A percentile compares a stretch with the other conserved stretches of the same genome.
These are phyloP conservation scores for Globisporangium spinosum DNA, from an alignment of 352 stramenopile species.

Conservation along the genomic window DNA sequence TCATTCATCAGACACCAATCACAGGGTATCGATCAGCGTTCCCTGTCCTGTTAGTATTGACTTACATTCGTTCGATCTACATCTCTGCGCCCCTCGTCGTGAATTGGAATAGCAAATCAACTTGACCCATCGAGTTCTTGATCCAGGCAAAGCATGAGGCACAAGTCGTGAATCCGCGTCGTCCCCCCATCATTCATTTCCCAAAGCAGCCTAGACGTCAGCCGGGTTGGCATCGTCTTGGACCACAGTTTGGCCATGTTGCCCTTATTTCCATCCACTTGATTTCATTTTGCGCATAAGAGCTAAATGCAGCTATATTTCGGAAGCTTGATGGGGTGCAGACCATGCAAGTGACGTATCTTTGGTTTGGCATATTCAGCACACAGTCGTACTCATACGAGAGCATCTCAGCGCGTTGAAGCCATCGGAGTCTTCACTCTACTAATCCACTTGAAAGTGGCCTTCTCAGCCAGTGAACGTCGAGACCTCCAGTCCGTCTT, in stretches of 20 bases:
- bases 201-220: background rate
- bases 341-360: background rate
- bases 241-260: no score
- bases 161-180: background rate
- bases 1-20: no score
- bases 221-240: background rate
- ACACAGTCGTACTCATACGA: background rate
- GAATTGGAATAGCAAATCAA: background rate
- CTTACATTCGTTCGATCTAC: background rate
- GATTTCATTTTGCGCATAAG: no score
- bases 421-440: background rate
- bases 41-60: background rate
- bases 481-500: background rate
- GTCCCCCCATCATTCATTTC: background rate
- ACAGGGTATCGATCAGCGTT: background rate
- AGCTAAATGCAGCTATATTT: no score
- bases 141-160: background rate
- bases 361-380: background rate
- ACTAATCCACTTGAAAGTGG: background rate
- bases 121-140: background rate
- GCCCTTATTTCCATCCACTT: no score
- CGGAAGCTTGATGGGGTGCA: background rate
- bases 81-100: background rate
- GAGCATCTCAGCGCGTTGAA: background rate
- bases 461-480: background rate